Evolutionary conservation across 2,329 filamentous ascomycete species (phyloP).

Genomic region (Thielaviopsis punctulata): DNA sequence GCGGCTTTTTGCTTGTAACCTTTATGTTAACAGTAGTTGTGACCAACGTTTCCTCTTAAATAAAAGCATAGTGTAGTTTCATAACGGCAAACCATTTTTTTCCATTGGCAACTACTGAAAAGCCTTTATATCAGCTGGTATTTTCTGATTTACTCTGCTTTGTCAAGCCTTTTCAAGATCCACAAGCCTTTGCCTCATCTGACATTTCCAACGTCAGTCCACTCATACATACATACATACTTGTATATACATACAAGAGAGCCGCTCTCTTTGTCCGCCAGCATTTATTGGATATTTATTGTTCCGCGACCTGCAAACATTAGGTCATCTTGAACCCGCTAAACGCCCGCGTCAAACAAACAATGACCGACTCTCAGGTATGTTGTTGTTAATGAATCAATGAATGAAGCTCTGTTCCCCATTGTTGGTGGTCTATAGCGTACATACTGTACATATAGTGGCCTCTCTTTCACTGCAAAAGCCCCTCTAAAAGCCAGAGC

Average conservation of each 20-base stretch:
- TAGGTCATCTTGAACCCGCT: background rate
- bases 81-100: no score
- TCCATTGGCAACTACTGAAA: no score
- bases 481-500: background rate
- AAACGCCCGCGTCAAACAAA: background rate
- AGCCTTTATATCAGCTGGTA: no score
- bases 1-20: background rate
- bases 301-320: background rate
- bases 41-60: background rate
- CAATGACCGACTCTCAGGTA: constrained; percentile 8
- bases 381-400: background rate
- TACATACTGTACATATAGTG: background rate
- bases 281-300: no score
- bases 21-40: background rate
- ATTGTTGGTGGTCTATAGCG: background rate
- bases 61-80: background rate
- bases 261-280: no score
- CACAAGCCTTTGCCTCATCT: no score
- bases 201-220: no score
- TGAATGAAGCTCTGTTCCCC: background rate
- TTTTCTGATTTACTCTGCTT: no score
- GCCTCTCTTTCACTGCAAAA: background rate
- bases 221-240: no score
- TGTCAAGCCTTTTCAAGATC: background rate
- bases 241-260: no score